Evolutionary conservation across 1,284 basidiomycete genomes (phyloP), one percentile per base, ranked within the genome.

Genomic region (Ustanciosporium gigantosporum): DNA sequence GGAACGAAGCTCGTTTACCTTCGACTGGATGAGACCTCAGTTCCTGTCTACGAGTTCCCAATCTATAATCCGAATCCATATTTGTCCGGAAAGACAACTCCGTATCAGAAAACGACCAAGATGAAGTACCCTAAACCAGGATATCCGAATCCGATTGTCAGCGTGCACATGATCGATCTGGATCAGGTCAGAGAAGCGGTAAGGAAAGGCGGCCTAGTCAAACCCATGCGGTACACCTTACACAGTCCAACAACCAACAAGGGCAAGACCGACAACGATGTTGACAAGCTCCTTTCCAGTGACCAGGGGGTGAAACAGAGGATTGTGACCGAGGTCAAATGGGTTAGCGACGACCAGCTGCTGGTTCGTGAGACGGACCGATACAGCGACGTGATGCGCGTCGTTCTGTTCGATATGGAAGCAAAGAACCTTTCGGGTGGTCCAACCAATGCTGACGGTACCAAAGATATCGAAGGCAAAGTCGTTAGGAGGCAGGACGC

Each of bases 41-140:
- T 98, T 1, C 86, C 87, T 37, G 87, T 89, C 70, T 98, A 87
- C 80, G 83, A 83, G 39, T 90, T 90, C 78, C 91, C 91, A 3
- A 82, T 95, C 42, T 97, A 94, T 80, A 97, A 96, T 73, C 70
- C 70, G 19, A 47, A 58, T 24, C 8, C 19, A 31, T 59, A 53
- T 27, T 20, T 35, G 8, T 41, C 67, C 2, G 70, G 70, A 3
- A 32, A 64, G 21, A 68, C 68, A 15, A 57, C 59, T 9, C 62
- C 70, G 19, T 74, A 74, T 32, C 59, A 58, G 25, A 29, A 42
- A 15, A 66, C 46, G 46, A 50, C 41, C n/a, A 29, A 58, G 41
- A 70, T 74, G 65, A 71, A 71, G 55, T 82, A 81, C 64, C 80
- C 82, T 24, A 82, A 83, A 78, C 91, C 93, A 11, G 94, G 93